Conservation (phyloP, 2,329 filamentous ascomycete genomes). For the Fusarium transvaalense region DNA sequence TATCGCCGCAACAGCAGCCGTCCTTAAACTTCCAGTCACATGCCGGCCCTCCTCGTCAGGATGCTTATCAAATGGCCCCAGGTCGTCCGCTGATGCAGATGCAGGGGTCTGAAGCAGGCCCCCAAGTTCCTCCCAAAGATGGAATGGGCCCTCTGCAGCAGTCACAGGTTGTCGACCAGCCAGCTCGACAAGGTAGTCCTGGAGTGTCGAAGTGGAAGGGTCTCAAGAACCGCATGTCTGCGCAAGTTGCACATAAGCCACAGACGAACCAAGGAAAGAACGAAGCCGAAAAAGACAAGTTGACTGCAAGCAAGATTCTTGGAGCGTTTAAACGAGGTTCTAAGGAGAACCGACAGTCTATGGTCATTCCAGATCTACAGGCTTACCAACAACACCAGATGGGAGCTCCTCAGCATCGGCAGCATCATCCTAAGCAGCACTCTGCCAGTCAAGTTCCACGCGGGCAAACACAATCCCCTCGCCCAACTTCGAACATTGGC, state of each 20-base stretch:
- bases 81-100: constrained; percentile 37
- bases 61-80: constrained; percentile 25
- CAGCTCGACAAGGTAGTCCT: constrained; percentile 37
- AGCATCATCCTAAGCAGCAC: constrained; percentile 23
- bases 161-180: constrained; percentile 19
- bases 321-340: constrained; percentile 52
- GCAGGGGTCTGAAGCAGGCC: constrained; percentile 14
- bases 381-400: constrained; percentile 42
- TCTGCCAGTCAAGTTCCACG: constrained; percentile 19
- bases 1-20: constrained; percentile 28
- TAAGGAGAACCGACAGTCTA: constrained; percentile 46
- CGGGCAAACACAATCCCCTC: constrained; percentile 21
- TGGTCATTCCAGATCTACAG: constrained; percentile 28
- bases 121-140: constrained; percentile 35
- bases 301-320: constrained; percentile 48
- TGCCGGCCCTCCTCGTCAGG: constrained; percentile 6
- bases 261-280: constrained; percentile 34
- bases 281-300: constrained; percentile 40
- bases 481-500: constrained; percentile 25
- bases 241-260: constrained; percentile 46
- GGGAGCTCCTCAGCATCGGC: constrained; percentile 26
- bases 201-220: constrained; percentile 52
- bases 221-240: constrained; percentile 51
- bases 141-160: constrained; percentile 14
- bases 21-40: not conserved